Base-by-base conservation (phyloP, 1,139 yeast species). In the Citeromyces siamensis region DNA sequence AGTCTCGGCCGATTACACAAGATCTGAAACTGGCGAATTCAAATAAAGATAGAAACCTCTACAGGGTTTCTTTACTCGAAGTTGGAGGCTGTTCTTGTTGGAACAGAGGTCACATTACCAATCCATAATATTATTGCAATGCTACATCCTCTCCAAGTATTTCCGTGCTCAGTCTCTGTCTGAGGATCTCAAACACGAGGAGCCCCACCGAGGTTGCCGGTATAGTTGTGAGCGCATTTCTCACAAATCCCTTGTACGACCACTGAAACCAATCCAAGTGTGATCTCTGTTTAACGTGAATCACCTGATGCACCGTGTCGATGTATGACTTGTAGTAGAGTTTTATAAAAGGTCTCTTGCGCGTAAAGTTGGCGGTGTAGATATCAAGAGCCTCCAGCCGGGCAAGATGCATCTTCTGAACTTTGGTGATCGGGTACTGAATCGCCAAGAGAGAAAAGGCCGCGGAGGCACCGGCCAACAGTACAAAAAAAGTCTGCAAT, bases 141-240 rank as follows among this genome's bases (percentile, higher is more conserved):
- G 17, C 5, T 5, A 14, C 35, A 20, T 13, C 3, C 17, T 13
- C 32, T 32, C 22, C 21, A 6, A 18, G 9, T 18, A 21, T 21
- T n/a, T 19, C 35, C 6, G 21, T 33, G 32, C 55, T 48, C n/a
- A 55, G 40, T 21, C 46, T 44, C 35, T 55, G 59, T 52, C 96
- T 64, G 71, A 84, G 70, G 28, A 84, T 78, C 56, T 88, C 96
- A 56, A 88, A 76, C 14, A 85, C 85, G 36, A 88, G 62, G 35
- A 88, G 62, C 0, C 95, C 95, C 35, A 85, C 70, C 36, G 93
- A 79, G 1, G 95, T 83, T 3, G 94, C 85, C 0, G 96, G 96
- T 26, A 88, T 71, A 1, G 86, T 75, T 1, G 85, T 69, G 35
- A 83, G 48, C 1, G 94, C 82, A 43, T 80, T 80, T 42, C 78